Base-by-base conservation (phyloP, 768 basidiomycete genomes). In the Amanita pallidorosea region DNA sequence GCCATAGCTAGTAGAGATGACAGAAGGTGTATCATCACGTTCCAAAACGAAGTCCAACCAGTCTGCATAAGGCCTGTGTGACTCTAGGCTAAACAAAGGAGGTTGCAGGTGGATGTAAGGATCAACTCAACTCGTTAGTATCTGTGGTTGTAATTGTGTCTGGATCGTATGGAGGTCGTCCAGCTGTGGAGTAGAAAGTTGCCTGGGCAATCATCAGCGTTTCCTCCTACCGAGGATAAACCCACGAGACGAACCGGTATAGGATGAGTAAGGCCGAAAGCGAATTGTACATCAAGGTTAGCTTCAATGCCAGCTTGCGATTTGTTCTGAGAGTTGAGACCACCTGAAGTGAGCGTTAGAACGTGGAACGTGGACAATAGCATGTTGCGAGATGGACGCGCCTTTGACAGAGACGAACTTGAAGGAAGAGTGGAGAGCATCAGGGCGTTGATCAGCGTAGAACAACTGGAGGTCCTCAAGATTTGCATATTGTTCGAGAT, bases 1-100 rank as follows among this genome's bases (percentile, higher is more conserved):
- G 2, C 72, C 80, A 58, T 86, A 86, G 56, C 79, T 81, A 0
- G 80, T 85, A 1, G 81, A 80, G 25, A 86, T 82, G 2, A 75
- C 72, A 56, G 76, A 71, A 7, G 83, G 81, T 2, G 73, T 63
- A 17, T 67, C 61, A 1, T 31, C 31, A 12, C 63, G 51, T 7
- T 75, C 57, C 1, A 75, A 63, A 17, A 85, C 56, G 47, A 72
- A 80, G 35, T 81, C 69, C 5, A 87, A 60, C 83, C 84, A 87
- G 15, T 66, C 65, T n/a, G 55, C 49, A 45, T 67, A 68, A 13
- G 69, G 65, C 49, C 65, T 65, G 5, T 6, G 27, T 38, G 22
- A 42, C 27, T 9, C 5, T 15, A 23, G 17, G 13, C 6, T 13
- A n/a, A 50, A 60, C 58, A 9, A 41, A 27, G 4, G 55, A 37